Base-by-base conservation (phyloP, 768 basidiomycete species). In the Termitomyces sp. region DNA sequence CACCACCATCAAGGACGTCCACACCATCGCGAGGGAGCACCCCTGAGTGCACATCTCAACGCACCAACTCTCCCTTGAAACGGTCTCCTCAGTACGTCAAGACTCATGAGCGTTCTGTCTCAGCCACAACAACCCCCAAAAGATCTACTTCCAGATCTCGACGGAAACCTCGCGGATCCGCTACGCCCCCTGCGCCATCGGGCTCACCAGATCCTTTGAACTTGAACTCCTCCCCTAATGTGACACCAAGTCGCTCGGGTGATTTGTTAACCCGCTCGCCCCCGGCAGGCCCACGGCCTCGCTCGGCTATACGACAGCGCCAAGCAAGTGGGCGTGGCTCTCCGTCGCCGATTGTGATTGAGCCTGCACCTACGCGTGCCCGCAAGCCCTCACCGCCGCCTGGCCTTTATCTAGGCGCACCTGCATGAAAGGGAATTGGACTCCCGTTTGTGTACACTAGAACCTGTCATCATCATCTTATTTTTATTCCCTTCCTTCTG, bases 281-380 rank as follows among this genome's bases (percentile, higher is more conserved):
- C 5, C 63, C 62, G 1, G 55, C 54, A 37, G 63, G 62, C 12
- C 63, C 62, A 41, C 52, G 63, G 16, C 63, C 63, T 21, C 54
- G 58, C 34, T 63, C 69, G 23, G 62, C 43, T 35, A 42, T 37
- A 10, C 21, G 37, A 41, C 46, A 38, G 29, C 55, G 41, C 29
- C 57, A 41, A 16, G 31, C 37, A 25, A 47, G 54, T 31, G 51
- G 58, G 38, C 38, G 53, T 27, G 41, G 29, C 25, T 59, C 53
- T 11, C 58, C 61, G 12, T 53, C 54, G 3, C 58, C 52, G 29
- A 44, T 62, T 38, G 54, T 49, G 5, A 58, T 60, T 44, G 56
- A 58, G 21, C 50, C 61, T 21, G 63, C 53, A 3, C 50, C 44
- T 32, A 31, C 8, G 40, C 62, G 52, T 34, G 6, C 40, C 16